A percentile compares a stretch with the other conserved stretches of the same genome.
Evolutionary conservation across 192 early-diverging fungal species (phyloP).

Genomic region (Thoreauomyces humboldtii): DNA sequence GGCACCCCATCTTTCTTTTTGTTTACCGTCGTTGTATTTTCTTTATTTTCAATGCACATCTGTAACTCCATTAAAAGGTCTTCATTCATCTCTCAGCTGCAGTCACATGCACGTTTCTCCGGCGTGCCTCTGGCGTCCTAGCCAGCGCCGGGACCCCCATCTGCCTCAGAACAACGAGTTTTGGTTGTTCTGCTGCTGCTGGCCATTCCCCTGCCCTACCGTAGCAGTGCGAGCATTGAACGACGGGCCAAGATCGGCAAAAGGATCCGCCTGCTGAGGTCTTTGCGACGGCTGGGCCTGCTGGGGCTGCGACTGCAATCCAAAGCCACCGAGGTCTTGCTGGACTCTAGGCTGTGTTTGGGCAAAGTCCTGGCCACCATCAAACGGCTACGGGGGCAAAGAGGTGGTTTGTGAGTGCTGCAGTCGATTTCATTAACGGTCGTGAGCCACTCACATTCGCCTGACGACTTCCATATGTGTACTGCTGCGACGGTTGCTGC

Average conservation of each 20-base stretch:
- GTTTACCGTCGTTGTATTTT: too few relatives aligned
- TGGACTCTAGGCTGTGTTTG: not conserved
- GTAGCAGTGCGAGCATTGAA: not conserved
- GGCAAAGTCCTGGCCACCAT: not conserved
- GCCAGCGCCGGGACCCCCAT: too few relatives aligned
- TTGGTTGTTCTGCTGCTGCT: too few relatives aligned
- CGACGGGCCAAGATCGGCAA: slow-evolving; percentile 7
- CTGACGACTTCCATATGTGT: not conserved
- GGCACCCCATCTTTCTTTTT: too few relatives aligned
- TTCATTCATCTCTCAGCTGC: not conserved
- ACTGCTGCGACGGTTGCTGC: slow-evolving; percentile 24
- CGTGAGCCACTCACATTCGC: not conserved
- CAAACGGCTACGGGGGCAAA: slow-evolving; percentile 1
- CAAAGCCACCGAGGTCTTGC: not conserved
- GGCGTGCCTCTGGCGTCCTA: not conserved
- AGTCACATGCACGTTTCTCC: not conserved
- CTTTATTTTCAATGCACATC: too few relatives aligned
- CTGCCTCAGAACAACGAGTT: not conserved
- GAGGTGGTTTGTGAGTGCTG: not conserved
- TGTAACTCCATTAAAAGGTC: too few relatives aligned
- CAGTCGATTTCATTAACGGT: not conserved
- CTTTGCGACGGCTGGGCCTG: not conserved
- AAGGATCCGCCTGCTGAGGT: not conserved
- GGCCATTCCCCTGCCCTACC: not conserved
- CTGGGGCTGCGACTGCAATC: not conserved